A percentile compares a stretch with the other conserved stretches of the same genome.
phyloP scores from a whole-genome alignment of 2,329 filamentous ascomycete species.

The Hymenoscyphus infarciens region DNA sequence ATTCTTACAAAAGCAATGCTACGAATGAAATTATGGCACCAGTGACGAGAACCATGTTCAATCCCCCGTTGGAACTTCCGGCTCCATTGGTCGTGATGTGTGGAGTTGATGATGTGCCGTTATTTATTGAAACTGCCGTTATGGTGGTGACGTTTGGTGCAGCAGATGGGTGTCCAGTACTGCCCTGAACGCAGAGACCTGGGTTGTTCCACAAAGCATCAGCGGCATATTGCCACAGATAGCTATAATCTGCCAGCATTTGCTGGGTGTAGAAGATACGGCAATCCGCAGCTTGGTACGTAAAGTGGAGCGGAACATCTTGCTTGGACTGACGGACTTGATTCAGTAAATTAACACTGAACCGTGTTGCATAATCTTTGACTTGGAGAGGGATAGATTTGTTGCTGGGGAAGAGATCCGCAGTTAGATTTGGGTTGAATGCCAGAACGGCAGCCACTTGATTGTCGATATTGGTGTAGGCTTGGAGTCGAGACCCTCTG shows the following conservation, averaged over 20 bases:
- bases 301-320: conserved; percentile 50
- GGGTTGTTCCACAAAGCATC: conserved; percentile 37
- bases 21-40: not conserved
- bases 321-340: conserved; percentile 30
- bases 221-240: conserved; percentile 45
- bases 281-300: conserved; percentile 57
- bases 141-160: conserved; percentile 5
- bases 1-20: not conserved
- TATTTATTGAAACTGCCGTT: not conserved
- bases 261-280: conserved; percentile 52
- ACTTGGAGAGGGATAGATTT: conserved; percentile 16
- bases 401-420: conserved; percentile 26
- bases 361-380: not conserved
- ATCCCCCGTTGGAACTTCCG: not conserved
- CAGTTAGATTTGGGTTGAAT: conserved; percentile 11
- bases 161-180: conserved; percentile 1
- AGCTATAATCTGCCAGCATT: conserved; percentile 46
- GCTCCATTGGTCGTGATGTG: not conserved
- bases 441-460: conserved; percentile 27
- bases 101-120: not conserved
- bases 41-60: not conserved
- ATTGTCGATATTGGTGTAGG: conserved; percentile 24
- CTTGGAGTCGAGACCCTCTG: conserved; percentile 44
- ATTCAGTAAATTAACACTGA: conserved; percentile 39
- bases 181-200: conserved; percentile 5